phyloP scores from a whole-genome alignment of 257 asterid species.

The Cruciata laevipes region DNA sequence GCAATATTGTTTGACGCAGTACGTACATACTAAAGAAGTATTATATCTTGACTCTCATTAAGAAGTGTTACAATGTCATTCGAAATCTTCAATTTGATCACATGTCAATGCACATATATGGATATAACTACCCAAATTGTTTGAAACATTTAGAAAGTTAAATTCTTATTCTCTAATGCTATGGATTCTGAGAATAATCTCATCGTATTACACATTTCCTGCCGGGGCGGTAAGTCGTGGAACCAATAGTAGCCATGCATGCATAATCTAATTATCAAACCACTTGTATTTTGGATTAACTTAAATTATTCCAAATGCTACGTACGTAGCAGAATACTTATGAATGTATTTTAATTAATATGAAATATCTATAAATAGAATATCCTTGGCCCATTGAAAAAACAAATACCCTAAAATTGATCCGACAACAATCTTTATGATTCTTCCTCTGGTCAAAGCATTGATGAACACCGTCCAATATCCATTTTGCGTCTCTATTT shows the following conservation, averaged over 20 bases:
- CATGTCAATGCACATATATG: too few relatives aligned
- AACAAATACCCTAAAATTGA: not conserved
- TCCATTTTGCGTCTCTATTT: not conserved
- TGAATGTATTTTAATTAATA: too few relatives aligned
- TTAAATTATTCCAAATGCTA: not conserved
- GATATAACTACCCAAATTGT: too few relatives aligned
- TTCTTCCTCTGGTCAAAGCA: constrained; percentile 13
- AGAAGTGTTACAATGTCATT: too few relatives aligned
- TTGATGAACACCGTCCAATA: constrained; percentile 23
- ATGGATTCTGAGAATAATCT: not conserved
- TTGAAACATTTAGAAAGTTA: too few relatives aligned
- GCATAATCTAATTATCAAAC: not conserved
- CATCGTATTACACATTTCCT: not conserved
- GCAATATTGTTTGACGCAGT: too few relatives aligned
- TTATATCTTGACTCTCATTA: too few relatives aligned
- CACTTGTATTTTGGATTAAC: not conserved
- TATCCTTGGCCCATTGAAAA: too few relatives aligned
- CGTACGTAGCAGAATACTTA: not conserved
- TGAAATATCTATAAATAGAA: too few relatives aligned
- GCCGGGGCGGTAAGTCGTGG: not conserved
- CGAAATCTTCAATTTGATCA: too few relatives aligned
- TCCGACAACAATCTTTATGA: constrained; percentile 17
- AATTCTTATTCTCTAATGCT: not conserved
- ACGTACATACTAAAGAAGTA: too few relatives aligned
- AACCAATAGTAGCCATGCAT: not conserved